Base-by-base conservation (phyloP, 1,139 yeast genomes). In the Geotrichum australiense region DNA sequence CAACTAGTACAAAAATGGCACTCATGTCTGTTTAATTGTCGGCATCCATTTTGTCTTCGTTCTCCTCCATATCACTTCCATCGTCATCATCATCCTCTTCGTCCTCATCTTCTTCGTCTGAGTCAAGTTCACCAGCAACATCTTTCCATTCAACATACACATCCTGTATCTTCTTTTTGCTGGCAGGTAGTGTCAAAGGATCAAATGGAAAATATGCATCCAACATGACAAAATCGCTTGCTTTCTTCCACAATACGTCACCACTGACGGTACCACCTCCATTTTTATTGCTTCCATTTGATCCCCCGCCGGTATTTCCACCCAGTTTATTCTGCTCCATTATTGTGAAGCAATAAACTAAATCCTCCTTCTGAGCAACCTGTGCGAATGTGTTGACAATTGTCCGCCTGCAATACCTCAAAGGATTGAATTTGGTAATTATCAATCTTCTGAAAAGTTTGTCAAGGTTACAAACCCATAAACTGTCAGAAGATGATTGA, bases 141-240 rank as follows among this genome's bases (percentile, higher is more conserved):
- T 78, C 86, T 35, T 74, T 78, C 98, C 98, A 91, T 55, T 87
- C 94, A 22, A 87, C 76, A 58, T 81, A 86, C 43, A 71, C 69
- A 28, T 69, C 73, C 23, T 69, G 65, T 47, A 80, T 64, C 29
- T 78, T 67, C 19, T 63, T 63, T 52, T 78, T 77, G 43, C 86
- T 73, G 18, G 63, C 63, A 35, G 80, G 83, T 50, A 91, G 70
- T 39, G 83, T 77, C 50, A 91, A 65, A 1, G 98, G 98, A 65
- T 91, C 98, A 60, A 85, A 91, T 10, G 98, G 98, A 63, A 91
- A 91, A 60, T 86, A 91, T 11, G 93, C 89, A 59, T 87, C 96
- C 43, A 87, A 67, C 58, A 86, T 94, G 51, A 84, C 74, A 58
- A 85, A 86, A 56, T 87, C 96, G 58, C 83, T 91, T 55, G 75